Evolutionary conservation across 192 early-diverging fungal species (phyloP).

Genomic region (Coemansia sp.): DNA sequence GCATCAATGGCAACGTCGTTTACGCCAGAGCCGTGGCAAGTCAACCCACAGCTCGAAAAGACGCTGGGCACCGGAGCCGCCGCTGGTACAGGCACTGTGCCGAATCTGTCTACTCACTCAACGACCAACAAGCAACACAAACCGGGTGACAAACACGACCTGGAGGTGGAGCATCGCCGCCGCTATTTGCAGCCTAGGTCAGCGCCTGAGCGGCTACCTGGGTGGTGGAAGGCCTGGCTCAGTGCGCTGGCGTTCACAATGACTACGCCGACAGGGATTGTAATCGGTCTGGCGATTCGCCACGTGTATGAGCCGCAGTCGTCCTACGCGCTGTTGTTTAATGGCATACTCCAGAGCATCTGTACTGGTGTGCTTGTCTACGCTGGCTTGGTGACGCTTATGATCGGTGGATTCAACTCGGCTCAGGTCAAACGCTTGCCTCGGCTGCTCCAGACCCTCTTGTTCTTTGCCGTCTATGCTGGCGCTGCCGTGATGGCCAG

Average conservation of each 20-base stretch:
- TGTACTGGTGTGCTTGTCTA: slow-evolving; percentile 76
- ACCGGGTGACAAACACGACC: neutral
- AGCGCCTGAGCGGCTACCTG: slow-evolving; percentile 34
- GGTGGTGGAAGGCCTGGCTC: slow-evolving; percentile 52
- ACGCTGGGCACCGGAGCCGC: slow-evolving; percentile 6
- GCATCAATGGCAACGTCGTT: slow-evolving; percentile 42
- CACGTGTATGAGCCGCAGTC: slow-evolving; percentile 62
- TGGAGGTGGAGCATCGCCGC: neutral
- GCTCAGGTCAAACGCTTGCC: slow-evolving; percentile 29
- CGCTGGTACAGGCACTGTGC: neutral
- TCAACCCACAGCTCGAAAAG: slow-evolving; percentile 42
- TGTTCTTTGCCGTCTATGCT: slow-evolving; percentile 43
- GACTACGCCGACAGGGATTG: slow-evolving; percentile 73
- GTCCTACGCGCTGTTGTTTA: slow-evolving; percentile 56
- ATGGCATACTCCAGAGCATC: slow-evolving; percentile 70
- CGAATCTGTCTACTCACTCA: neutral
- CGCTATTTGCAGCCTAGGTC: slow-evolving; percentile 26
- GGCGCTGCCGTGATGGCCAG: slow-evolving; percentile 43
- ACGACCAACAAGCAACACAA: neutral
- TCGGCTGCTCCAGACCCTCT: slow-evolving; percentile 10
- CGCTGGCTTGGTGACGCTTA: slow-evolving; percentile 64
- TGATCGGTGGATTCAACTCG: slow-evolving; percentile 64
- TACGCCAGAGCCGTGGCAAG: slow-evolving; percentile 48
- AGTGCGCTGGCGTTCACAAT: slow-evolving; percentile 60
- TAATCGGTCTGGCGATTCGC: slow-evolving; percentile 71